These are phyloP conservation scores for Chimonanthus salicifolius DNA, from an alignment of 164 flowering plant species.

Conservation along the genomic window DNA sequence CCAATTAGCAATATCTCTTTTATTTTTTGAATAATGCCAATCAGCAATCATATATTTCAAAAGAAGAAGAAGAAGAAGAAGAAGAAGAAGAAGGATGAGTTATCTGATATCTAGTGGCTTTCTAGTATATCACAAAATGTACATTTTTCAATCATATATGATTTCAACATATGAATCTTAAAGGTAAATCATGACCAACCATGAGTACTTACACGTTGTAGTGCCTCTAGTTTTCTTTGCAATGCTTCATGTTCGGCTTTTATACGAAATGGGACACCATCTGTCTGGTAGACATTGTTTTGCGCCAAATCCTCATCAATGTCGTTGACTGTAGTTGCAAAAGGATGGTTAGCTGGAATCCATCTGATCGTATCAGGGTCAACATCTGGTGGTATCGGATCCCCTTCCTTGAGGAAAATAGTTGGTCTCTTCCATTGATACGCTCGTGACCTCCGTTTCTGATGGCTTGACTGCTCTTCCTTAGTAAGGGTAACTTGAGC, in stretches of 20 bases:
- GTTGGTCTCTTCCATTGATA: slow-evolving; percentile 99
- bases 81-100: no score
- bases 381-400: slow-evolving; percentile 81
- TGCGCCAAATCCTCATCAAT: slow-evolving; percentile 92
- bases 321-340: slow-evolving; percentile 85
- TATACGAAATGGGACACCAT: slow-evolving; percentile 92
- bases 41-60: no score
- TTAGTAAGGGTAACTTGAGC: slow-evolving; percentile 89
- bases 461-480: slow-evolving; percentile 70
- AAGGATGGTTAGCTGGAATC: slow-evolving; percentile 99
- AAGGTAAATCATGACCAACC: background rate
- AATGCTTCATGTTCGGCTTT: slow-evolving; percentile 91
- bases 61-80: no score
- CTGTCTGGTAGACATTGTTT: slow-evolving; percentile 82
- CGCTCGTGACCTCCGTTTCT: slow-evolving; percentile 91
- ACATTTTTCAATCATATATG: no score
- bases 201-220: slow-evolving; percentile 60
- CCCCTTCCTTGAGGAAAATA: slow-evolving; percentile 88
- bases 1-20: no score
- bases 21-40: no score
- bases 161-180: no score
- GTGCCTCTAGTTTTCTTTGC: slow-evolving; percentile 77
- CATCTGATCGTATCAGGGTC: slow-evolving; percentile 95
- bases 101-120: no score
- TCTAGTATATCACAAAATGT: no score